Conservation (phyloP, 306 rosid genomes). For the Cucurbita ficifolia region DNA sequence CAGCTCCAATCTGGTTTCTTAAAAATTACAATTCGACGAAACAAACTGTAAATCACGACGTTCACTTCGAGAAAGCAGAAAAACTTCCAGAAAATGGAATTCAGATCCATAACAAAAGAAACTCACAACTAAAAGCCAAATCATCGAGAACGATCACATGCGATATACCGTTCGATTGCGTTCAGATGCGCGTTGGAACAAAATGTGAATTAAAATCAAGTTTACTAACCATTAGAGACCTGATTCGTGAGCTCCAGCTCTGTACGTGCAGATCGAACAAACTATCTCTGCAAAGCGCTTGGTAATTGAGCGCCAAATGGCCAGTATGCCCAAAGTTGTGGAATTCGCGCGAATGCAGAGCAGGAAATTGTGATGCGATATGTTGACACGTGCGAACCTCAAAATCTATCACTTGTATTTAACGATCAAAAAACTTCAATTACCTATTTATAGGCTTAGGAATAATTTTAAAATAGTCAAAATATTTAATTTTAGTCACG, state of each 20-base stretch:
- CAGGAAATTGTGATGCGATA: neutral
- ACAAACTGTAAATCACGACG: neutral
- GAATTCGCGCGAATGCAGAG: neutral
- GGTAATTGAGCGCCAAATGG: neutral
- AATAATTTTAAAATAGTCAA: too few relatives aligned
- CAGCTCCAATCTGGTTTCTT: neutral
- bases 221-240: slow-evolving; percentile 37
- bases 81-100: neutral
- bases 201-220: neutral
- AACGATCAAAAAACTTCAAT: too few relatives aligned
- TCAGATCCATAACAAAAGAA: neutral
- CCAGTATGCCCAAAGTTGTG: neutral
- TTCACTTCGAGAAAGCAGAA: neutral
- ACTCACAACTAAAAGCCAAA: neutral
- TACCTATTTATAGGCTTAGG: too few relatives aligned
- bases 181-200: neutral
- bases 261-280: slow-evolving; percentile 33
- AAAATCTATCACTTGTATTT: neutral
- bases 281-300: slow-evolving; percentile 6
- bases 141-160: neutral
- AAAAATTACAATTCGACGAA: neutral
- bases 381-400: neutral
- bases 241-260: slow-evolving; percentile 37
- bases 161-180: neutral
- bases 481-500: too few relatives aligned